phyloP scores from a whole-genome alignment of 768 basidiomycete species.

The Suillus subaureus region DNA sequence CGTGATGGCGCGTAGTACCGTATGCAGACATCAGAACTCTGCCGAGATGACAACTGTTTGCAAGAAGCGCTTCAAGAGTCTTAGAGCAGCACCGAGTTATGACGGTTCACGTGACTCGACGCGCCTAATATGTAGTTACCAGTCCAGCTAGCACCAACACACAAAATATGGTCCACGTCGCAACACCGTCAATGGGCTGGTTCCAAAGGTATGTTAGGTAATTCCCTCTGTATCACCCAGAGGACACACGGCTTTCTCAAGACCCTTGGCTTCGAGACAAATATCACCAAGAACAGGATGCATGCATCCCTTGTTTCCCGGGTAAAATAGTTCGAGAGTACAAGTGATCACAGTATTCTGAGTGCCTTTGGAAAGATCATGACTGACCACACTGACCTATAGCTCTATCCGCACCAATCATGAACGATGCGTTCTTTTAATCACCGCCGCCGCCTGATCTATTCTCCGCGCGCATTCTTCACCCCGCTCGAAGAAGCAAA shows the following conservation, averaged over 20 bases:
- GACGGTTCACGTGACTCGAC: background rate
- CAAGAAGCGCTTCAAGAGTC: background rate
- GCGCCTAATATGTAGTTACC: background rate
- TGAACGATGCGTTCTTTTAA: slow-evolving; percentile 36
- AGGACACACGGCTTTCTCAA: slow-evolving; percentile 20
- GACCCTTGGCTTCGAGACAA: slow-evolving; percentile 28
- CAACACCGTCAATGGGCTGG: background rate
- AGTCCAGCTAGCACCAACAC: slow-evolving; percentile 19
- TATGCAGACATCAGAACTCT: slow-evolving; percentile 49
- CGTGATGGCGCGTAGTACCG: slow-evolving; percentile 52
- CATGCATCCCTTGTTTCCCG: slow-evolving; percentile 39
- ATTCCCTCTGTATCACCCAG: background rate
- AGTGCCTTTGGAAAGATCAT: background rate
- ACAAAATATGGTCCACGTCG: background rate
- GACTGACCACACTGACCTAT: slow-evolving; percentile 23
- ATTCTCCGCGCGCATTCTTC: slow-evolving; percentile 24
- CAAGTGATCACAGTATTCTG: background rate
- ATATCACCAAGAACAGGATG: slow-evolving; percentile 40
- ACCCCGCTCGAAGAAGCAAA: slow-evolving; percentile 44
- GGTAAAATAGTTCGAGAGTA: slow-evolving; percentile 41
- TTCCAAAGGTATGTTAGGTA: background rate
- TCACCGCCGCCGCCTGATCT: slow-evolving; percentile 16
- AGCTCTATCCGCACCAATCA: slow-evolving; percentile 47
- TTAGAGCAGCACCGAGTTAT: background rate
- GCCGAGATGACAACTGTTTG: background rate